Conservation (phyloP, 2,329 filamentous ascomycete genomes). For the Cylindrodendrum hubeiense region DNA sequence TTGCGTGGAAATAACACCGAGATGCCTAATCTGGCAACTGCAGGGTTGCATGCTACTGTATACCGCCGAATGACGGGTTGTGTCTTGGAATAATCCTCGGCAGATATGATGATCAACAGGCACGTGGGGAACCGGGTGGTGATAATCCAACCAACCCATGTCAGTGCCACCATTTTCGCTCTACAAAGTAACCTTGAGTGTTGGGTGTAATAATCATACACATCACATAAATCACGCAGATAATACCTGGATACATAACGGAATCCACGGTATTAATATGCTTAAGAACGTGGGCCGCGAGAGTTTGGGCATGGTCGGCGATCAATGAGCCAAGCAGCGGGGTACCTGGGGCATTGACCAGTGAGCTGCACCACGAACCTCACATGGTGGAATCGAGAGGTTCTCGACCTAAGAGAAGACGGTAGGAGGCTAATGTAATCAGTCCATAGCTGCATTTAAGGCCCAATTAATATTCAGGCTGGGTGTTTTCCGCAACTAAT, state of each 20-base stretch:
- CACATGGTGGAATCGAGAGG: conserved; percentile 2
- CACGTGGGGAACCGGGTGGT: conserved; percentile 27
- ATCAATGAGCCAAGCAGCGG: background rate
- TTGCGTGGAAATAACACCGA: conserved; percentile 5
- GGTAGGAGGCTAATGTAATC: background rate
- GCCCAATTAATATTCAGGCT: background rate
- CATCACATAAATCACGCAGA: background rate
- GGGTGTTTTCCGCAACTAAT: background rate
- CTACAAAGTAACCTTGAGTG: background rate
- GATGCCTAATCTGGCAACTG: conserved; percentile 14
- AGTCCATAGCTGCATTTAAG: background rate
- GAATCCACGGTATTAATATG: conserved; percentile 1
- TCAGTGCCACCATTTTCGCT: background rate
- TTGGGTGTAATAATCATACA: background rate
- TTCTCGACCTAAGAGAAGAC: background rate
- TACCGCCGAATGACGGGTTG: background rate
- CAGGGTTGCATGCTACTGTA: background rate
- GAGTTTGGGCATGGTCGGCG: background rate
- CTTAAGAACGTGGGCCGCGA: conserved; percentile 11
- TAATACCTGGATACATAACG: conserved; percentile 1
- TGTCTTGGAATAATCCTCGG: conserved; percentile 6
- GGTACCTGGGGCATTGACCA: background rate
- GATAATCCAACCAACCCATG: background rate
- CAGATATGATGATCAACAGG: conserved; percentile 16
- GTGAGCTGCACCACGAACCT: background rate